phyloP scores from a whole-genome alignment of 345 rosid species.

The Atalantia buxifolia region DNA sequence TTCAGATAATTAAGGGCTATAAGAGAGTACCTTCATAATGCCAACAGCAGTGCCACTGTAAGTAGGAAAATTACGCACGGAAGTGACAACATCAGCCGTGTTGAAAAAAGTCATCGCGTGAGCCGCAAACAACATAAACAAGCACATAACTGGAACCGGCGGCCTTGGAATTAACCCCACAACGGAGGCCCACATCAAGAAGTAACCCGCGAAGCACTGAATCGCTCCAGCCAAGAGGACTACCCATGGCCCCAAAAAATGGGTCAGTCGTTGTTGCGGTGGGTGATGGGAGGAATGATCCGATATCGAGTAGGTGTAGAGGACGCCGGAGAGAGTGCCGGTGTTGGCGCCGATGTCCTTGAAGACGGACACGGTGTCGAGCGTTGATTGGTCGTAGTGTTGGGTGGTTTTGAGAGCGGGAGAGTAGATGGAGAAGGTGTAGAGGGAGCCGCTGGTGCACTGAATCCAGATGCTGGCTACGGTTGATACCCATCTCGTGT shows the following conservation, averaged over 20 bases:
- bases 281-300: conserved; percentile 18
- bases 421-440: conserved; percentile 85
- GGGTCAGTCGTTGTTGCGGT: neutral
- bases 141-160: conserved; percentile 70
- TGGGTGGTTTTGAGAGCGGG: conserved; percentile 70
- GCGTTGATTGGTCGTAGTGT: conserved; percentile 80
- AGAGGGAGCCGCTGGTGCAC: conserved; percentile 59
- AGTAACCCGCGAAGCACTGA: conserved; percentile 71
- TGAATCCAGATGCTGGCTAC: conserved; percentile 91
- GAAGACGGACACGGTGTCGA: conserved; percentile 94
- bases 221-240: conserved; percentile 64
- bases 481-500: conserved; percentile 64
- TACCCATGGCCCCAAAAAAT: conserved; percentile 59
- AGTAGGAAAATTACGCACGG: conserved; percentile 60
- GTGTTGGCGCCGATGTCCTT: conserved; percentile 92
- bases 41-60: conserved; percentile 90
- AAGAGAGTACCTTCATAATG: conserved; percentile 61
- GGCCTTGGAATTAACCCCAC: conserved; percentile 57
- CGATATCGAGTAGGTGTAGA: conserved; percentile 51
- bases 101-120: conserved; percentile 75
- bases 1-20: neutral
- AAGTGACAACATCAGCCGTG: conserved; percentile 72
- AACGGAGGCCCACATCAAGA: conserved; percentile 82
- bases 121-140: conserved; percentile 64
- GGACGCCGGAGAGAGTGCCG: conserved; percentile 76